Evolutionary conservation across 768 basidiomycete species (phyloP).

Genomic region (Fibroporia radiculosa): DNA sequence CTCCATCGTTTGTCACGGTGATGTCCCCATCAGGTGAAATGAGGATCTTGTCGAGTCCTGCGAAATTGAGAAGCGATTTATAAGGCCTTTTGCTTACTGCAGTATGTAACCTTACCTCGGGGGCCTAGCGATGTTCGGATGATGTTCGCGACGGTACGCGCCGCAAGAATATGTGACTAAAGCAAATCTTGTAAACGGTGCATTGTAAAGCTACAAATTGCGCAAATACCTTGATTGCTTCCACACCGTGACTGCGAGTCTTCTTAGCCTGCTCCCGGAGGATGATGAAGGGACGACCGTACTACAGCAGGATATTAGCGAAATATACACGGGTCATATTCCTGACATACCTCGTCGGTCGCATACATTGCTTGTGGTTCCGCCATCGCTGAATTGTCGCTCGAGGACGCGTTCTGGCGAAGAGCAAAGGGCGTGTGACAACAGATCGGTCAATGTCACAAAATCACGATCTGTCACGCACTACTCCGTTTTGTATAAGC

Average conservation of each 20-base stretch:
- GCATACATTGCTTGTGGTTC: constrained; percentile 71
- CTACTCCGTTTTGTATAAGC: too few species aligned
- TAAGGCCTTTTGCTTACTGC: not conserved
- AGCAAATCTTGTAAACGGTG: constrained; percentile 4
- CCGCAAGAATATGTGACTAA: constrained; percentile 93
- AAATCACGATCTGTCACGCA: not conserved
- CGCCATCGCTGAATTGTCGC: constrained; percentile 21
- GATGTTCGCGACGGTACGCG: constrained; percentile 89
- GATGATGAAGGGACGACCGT: constrained; percentile 8
- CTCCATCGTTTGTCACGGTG: constrained; percentile 98
- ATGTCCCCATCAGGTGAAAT: constrained; percentile 98
- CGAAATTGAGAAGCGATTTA: not conserved
- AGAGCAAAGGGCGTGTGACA: not conserved
- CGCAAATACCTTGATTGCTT: constrained; percentile 5
- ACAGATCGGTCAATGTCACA: not conserved
- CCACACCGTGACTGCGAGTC: constrained; percentile 8
- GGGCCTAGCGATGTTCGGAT: constrained; percentile 93
- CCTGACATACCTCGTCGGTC: constrained; percentile 64
- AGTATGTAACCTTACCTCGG: constrained; percentile 49
- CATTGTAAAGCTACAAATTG: not conserved
- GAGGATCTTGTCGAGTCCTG: constrained; percentile 91
- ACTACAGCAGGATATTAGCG: constrained; percentile 3
- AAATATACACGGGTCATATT: too few species aligned
- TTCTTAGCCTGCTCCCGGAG: constrained; percentile 8
- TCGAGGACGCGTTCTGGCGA: not conserved